Evolutionary conservation across 2,329 filamentous ascomycete species (phyloP).

Genomic region (Lachnellula willkommii): DNA sequence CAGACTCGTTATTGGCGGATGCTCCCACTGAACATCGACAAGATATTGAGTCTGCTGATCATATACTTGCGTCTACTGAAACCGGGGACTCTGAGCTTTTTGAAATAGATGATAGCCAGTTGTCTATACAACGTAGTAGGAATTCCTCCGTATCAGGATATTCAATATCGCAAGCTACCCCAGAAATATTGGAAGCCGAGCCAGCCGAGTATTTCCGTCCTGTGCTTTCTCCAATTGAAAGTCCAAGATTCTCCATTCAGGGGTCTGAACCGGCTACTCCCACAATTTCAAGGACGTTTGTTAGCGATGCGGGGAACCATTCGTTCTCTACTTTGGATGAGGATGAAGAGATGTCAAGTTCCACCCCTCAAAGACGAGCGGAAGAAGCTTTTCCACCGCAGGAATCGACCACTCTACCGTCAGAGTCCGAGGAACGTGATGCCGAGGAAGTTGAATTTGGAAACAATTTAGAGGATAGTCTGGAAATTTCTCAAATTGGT

Average conservation of each 20-base stretch:
- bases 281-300: background rate
- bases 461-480: background rate
- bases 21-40: background rate
- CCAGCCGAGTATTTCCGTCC: constrained; percentile 19
- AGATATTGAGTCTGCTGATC: background rate
- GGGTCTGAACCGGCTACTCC: background rate
- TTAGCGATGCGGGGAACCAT: too few species aligned
- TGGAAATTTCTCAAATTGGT: background rate
- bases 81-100: background rate
- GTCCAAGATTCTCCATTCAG: background rate
- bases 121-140: constrained; percentile 9
- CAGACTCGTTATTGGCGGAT: background rate
- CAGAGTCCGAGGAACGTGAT: background rate
- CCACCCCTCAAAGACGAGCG: too few species aligned
- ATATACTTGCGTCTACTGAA: background rate
- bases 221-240: constrained; percentile 10
- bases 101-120: background rate
- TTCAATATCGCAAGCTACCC: constrained; percentile 11
- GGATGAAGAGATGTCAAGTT: background rate
- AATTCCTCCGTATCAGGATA: constrained; percentile 13
- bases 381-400: background rate
- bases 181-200: constrained; percentile 16
- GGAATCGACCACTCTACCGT: background rate
- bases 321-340: background rate
- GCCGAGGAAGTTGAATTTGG: background rate